phyloP scores from a whole-genome alignment of 2,329 filamentous ascomycete genomes.

The Colletotrichum sojae region DNA sequence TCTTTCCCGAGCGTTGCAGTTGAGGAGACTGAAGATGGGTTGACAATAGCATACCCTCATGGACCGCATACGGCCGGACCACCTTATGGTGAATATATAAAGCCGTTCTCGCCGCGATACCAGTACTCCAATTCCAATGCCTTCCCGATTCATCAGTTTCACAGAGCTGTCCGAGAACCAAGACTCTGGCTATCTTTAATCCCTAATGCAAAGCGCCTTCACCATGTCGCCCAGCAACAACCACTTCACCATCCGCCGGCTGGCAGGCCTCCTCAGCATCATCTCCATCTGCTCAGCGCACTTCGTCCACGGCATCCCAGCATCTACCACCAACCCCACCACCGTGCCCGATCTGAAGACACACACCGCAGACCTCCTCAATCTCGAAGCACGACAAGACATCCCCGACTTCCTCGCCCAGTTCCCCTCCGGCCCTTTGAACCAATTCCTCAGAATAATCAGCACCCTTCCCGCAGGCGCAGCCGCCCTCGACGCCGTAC shows the following conservation, averaged over 20 bases:
- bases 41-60: too few relatives aligned
- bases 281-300: background rate
- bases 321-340: background rate
- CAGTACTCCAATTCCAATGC: too few relatives aligned
- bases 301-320: background rate
- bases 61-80: too few relatives aligned
- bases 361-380: too few relatives aligned
- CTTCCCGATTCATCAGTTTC: too few relatives aligned
- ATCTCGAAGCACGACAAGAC: constrained; percentile 13
- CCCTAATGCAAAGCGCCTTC: background rate
- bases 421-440: constrained; percentile 31
- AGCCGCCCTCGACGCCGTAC: constrained; percentile 25
- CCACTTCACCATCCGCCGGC: background rate
- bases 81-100: too few relatives aligned
- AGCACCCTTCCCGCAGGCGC: constrained; percentile 32
- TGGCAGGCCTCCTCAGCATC: background rate
- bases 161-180: too few relatives aligned
- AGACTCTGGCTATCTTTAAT: too few relatives aligned
- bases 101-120: too few relatives aligned
- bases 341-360: background rate
- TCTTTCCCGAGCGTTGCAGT: too few relatives aligned
- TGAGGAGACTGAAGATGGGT: too few relatives aligned
- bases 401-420: constrained; percentile 26
- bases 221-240: background rate
- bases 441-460: constrained; percentile 29